Evolutionary conservation across 768 basidiomycete species (phyloP), one percentile per base, ranked within the genome.

Genomic region (Lentinula guzmanii): DNA sequence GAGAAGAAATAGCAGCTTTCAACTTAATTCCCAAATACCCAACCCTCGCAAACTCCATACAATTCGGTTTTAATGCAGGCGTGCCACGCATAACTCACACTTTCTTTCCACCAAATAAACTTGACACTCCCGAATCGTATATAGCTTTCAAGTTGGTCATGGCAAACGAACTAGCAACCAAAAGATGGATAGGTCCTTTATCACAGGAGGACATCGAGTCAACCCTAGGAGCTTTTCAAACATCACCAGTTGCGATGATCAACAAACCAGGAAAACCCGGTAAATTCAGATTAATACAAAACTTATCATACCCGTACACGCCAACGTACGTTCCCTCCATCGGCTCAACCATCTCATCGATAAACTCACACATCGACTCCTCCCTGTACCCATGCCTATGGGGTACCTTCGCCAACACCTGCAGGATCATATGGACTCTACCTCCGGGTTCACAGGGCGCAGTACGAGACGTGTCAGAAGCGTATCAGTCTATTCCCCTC

Each of bases 381-480:
- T 65, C 72, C 52, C 50, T 70, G 21, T 78, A 76, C 53, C 70
- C 67, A 0, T 70, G 67, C 0, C 68, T 57, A 0, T 80, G 79
- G 78, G 76, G 77, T 0, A 73, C 76, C 1, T 79, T 80, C 65
- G 61, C 64, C 13, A 48, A 59, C 0, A 67, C 69, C 3, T 21
- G 65, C 0, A 53, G 52, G 0, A 62, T 78, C 1, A 68, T 79
- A 1, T 66, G 74, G 0, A 61, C 63, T 4, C 65, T n/a, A n/a
- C n/a, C n/a, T n/a, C n/a, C n/a, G n/a, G n/a, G n/a, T n/a, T n/a
- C n/a, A n/a, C n/a, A n/a, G 11, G 77, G 74, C 1, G 76, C 79
- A 0, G 72, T 74, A 0, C 76, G 78, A 66, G 73, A 81, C 62
- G 72, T 81, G n/a, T 67, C 67, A 0, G 65, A 76, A 3, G 79